Evolutionary conservation across 768 basidiomycete genomes (phyloP).

Genomic region (Trametes maxima): DNA sequence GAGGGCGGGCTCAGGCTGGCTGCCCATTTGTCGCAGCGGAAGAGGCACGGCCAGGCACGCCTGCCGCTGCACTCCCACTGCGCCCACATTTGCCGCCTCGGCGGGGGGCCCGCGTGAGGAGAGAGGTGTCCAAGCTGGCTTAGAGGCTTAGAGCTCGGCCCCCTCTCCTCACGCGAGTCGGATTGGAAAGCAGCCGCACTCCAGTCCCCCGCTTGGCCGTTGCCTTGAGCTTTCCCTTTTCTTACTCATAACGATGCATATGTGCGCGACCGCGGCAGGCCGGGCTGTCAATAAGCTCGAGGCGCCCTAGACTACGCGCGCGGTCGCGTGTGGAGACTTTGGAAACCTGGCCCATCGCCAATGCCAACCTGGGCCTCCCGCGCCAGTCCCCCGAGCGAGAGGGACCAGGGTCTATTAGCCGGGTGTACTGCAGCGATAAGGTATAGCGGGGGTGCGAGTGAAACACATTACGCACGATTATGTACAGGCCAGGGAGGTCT

Average conservation of each 20-base stretch:
- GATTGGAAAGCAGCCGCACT: not conserved
- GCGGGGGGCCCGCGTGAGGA: conserved; percentile 8
- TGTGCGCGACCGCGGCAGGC: too few species aligned
- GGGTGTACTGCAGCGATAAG: not conserved
- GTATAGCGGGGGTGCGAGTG: not conserved
- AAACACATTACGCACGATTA: conserved; percentile 18
- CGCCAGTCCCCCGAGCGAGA: too few species aligned
- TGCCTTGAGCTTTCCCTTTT: too few species aligned
- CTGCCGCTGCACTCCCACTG: conserved; percentile 11
- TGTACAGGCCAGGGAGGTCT: conserved; percentile 8
- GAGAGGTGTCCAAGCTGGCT: too few species aligned
- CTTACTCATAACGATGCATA: too few species aligned
- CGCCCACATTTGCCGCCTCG: conserved; percentile 12
- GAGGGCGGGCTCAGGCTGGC: not conserved
- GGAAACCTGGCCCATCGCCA: too few species aligned
- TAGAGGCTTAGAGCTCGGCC: too few species aligned
- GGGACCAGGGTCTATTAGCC: not conserved
- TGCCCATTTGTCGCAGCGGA: conserved; percentile 2
- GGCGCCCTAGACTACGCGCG: too few species aligned
- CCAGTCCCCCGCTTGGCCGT: not conserved
- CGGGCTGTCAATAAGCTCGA: too few species aligned
- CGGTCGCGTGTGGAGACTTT: not conserved
- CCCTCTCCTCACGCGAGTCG: not conserved
- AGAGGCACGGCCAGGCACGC: conserved; percentile 13
- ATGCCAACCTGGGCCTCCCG: too few species aligned